These are phyloP conservation scores for Fusarium sp. DNA, from an alignment of 2,329 filamentous ascomycete species.

Conservation along the genomic window DNA sequence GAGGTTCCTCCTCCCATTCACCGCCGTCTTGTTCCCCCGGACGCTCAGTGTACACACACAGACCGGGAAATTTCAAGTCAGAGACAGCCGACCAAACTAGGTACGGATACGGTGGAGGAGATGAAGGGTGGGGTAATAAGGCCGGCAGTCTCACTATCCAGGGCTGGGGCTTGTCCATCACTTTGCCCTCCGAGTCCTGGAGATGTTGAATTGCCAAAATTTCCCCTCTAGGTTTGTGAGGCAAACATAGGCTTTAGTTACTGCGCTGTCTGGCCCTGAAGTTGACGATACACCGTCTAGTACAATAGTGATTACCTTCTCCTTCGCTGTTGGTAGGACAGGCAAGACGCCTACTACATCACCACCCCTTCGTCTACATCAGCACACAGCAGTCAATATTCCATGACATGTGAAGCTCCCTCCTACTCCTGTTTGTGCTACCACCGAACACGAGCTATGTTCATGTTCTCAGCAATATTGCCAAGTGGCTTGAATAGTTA, in stretches of 20 bases:
- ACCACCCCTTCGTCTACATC: constrained; percentile 7
- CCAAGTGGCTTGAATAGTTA: constrained; percentile 14
- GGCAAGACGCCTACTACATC: constrained; percentile 17
- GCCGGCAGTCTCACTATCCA: constrained; percentile 21
- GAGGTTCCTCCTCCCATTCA: constrained; percentile 30
- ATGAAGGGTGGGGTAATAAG: constrained; percentile 13
- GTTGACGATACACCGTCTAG: not conserved
- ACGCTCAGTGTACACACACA: constrained; percentile 12
- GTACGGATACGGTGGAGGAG: not conserved
- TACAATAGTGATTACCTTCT: constrained; percentile 4
- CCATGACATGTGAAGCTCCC: constrained; percentile 1
- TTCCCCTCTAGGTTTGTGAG: not conserved
- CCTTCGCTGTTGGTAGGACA: constrained; percentile 16
- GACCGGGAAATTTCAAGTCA: constrained; percentile 12
- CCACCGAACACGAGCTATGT: constrained; percentile 31
- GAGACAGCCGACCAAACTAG: constrained; percentile 8
- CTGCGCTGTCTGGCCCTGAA: not conserved
- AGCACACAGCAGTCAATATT: constrained; percentile 9
- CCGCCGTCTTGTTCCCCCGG: constrained; percentile 32
- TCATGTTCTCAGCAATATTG: not conserved
- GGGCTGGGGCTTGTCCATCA: constrained; percentile 14
- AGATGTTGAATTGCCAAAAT: not conserved
- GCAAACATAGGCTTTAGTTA: not conserved
- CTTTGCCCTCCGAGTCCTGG: constrained; percentile 1
- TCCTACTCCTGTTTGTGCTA: constrained; percentile 17